Conservation (phyloP, 202 grass and related monocot species). For the Schoenoplectus tabernaemontani region DNA sequence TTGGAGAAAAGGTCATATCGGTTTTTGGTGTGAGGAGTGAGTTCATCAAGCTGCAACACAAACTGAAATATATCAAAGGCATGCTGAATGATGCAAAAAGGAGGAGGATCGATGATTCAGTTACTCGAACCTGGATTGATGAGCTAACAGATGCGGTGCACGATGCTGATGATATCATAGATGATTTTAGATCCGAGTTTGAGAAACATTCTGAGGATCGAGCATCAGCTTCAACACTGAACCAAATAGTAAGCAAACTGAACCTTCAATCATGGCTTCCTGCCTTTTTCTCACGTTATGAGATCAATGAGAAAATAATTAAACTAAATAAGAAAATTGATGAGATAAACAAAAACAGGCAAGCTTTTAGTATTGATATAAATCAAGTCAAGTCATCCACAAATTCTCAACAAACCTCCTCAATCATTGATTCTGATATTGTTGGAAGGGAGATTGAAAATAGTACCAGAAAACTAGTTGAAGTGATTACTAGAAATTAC, state of each 20-base stretch:
- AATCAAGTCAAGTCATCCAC: not conserved
- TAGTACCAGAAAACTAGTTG: conserved; percentile 16
- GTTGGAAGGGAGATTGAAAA: conserved; percentile 33
- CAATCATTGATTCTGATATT: conserved; percentile 28
- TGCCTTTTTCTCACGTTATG: not conserved
- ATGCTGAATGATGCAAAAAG: conserved; percentile 7
- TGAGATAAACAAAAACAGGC: not conserved
- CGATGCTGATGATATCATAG: conserved; percentile 38
- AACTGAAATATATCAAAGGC: not conserved
- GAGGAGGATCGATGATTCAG: not conserved
- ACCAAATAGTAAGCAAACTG: not conserved
- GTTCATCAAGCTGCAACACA: conserved; percentile 13
- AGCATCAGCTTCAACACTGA: not conserved
- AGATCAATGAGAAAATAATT: conserved; percentile 20
- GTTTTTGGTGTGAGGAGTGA: conserved; percentile 15
- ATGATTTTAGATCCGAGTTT: conserved; percentile 21
- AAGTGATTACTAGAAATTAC: conserved; percentile 8
- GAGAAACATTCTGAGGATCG: conserved; percentile 8
- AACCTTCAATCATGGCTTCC: not conserved
- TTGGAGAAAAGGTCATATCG: not conserved
- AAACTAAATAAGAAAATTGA: conserved; percentile 27
- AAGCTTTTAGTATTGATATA: not conserved
- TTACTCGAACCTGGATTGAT: conserved; percentile 19
- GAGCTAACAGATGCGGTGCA: conserved; percentile 30
- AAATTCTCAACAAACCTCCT: not conserved